These are phyloP conservation scores for Ganoderma lucidum DNA, from an alignment of 1,284 basidiomycete species.

Conservation along the genomic window DNA sequence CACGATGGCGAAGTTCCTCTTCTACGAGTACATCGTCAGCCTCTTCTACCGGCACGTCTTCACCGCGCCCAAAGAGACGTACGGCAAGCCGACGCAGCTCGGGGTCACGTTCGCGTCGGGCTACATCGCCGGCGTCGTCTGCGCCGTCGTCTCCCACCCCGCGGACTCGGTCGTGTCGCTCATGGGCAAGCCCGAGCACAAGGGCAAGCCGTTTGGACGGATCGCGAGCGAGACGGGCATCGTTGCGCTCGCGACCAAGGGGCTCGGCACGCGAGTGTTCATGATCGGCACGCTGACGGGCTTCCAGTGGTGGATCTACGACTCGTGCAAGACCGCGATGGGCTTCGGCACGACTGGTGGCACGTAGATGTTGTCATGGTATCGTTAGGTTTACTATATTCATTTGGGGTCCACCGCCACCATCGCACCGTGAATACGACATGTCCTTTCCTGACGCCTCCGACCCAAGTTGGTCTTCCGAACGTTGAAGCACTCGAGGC, in stretches of 20 bases:
- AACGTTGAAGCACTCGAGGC: no score
- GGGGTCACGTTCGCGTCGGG: slow-evolving; percentile 84
- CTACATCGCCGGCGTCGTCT: slow-evolving; percentile 84
- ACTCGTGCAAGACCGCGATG: slow-evolving; percentile 81
- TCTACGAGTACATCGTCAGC: slow-evolving; percentile 82
- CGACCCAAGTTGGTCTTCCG: no score
- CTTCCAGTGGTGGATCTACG: slow-evolving; percentile 93
- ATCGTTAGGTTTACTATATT: no score
- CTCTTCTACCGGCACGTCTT: slow-evolving; percentile 82
- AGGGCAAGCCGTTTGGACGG: slow-evolving; percentile 73
- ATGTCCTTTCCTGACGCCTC: no score
- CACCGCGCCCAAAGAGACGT: slow-evolving; percentile 76
- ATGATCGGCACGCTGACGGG: slow-evolving; percentile 86
- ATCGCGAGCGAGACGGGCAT: slow-evolving; percentile 77
- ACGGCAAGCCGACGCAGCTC: slow-evolving; percentile 77
- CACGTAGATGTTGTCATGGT: no score
- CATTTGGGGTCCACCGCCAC: no score
- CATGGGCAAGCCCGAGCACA: slow-evolving; percentile 80
- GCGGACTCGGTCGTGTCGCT: slow-evolving; percentile 83
- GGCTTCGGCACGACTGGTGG: slow-evolving; percentile 86
- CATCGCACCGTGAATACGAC: no score
- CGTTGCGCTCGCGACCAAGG: slow-evolving; percentile 72
- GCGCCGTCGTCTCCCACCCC: slow-evolving; percentile 84
- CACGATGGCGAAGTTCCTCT: slow-evolving; percentile 90
- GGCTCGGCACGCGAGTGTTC: slow-evolving; percentile 81